Evolutionary conservation across 2,329 filamentous ascomycete genomes (phyloP).

Genomic region (Mycocentrospora acerina): DNA sequence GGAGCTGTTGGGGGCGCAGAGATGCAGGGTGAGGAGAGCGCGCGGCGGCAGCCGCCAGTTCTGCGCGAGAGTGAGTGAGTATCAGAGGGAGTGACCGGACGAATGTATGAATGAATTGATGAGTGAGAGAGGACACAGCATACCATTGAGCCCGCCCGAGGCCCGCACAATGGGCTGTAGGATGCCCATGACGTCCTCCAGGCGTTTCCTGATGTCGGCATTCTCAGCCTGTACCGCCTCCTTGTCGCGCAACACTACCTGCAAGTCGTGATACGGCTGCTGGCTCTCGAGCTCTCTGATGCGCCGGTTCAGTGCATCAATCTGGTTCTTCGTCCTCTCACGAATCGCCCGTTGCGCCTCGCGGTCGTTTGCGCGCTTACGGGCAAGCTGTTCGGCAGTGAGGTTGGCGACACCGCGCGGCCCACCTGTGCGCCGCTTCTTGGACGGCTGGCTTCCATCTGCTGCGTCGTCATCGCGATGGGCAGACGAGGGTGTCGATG

Average conservation of each 20-base stretch:
- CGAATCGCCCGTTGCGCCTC: slow-evolving; percentile 84
- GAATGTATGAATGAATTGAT: background rate
- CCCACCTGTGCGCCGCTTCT: slow-evolving; percentile 41
- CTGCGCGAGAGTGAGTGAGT: slow-evolving; percentile 28
- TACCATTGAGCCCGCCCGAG: slow-evolving; percentile 49
- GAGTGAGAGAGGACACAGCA: slow-evolving; percentile 10
- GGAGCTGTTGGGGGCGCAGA: slow-evolving; percentile 9
- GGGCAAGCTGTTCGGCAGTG: slow-evolving; percentile 82
- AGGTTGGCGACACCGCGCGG: slow-evolving; percentile 81
- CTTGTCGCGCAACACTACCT: slow-evolving; percentile 72
- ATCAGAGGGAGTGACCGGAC: background rate
- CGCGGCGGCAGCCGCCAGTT: slow-evolving; percentile 52
- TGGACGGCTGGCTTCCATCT: slow-evolving; percentile 17
- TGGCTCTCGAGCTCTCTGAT: slow-evolving; percentile 77
- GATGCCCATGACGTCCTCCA: slow-evolving; percentile 66
- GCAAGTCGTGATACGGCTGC: slow-evolving; percentile 81
- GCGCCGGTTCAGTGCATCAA: slow-evolving; percentile 70
- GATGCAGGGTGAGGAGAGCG: slow-evolving; percentile 46
- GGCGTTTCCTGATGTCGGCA: slow-evolving; percentile 69
- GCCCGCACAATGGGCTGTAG: slow-evolving; percentile 59
- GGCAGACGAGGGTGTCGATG: too few relatives aligned
- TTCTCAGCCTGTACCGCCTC: slow-evolving; percentile 78
- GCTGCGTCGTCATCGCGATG: slow-evolving; percentile 16
- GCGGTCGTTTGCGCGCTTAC: slow-evolving; percentile 88
- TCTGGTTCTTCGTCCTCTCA: slow-evolving; percentile 78